Percentiles rank a stretch among this genome's conserved stretches.
These are phyloP conservation scores for Penicillium hesseltinei DNA, from an alignment of 2,329 filamentous ascomycete genomes.

Conservation along the genomic window DNA sequence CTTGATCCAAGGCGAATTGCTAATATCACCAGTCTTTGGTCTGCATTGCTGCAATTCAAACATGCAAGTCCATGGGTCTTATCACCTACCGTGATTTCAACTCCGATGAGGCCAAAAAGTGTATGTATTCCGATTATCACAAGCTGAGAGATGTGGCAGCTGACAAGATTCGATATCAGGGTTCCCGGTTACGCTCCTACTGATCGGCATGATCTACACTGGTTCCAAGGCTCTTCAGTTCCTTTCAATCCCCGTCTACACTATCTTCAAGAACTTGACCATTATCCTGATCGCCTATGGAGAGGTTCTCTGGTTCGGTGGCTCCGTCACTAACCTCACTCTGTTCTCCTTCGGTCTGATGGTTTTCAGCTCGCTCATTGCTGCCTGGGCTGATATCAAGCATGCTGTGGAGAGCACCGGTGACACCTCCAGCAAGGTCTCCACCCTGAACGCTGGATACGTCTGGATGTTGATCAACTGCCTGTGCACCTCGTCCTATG, in stretches of 20 bases:
- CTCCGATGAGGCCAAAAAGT: constrained; percentile 84
- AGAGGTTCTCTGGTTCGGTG: constrained; percentile 97
- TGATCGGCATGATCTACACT: constrained; percentile 99
- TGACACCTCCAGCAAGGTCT: constrained; percentile 72
- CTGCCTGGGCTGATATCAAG: constrained; percentile 95
- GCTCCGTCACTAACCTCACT: constrained; percentile 80
- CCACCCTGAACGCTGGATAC: constrained; percentile 90
- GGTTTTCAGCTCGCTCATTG: constrained; percentile 90
- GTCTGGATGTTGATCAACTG: constrained; percentile 98
- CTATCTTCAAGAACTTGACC: constrained; percentile 99
- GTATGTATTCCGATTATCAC: constrained; percentile 52
- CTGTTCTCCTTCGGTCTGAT: constrained; percentile 94
- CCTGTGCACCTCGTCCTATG: constrained; percentile 85
- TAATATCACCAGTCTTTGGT: constrained; percentile 68
- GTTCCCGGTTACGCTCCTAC: constrained; percentile 93
- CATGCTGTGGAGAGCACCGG: constrained; percentile 68
- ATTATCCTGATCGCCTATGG: constrained; percentile 98
- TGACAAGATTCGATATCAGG: constrained; percentile 51
- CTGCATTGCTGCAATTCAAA: constrained; percentile 79
- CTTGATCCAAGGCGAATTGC: constrained; percentile 7
- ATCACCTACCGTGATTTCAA: constrained; percentile 87
- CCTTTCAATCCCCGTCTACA: constrained; percentile 97
- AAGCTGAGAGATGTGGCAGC: not conserved
- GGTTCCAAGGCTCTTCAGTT: constrained; percentile 93
- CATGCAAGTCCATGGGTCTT: constrained; percentile 75